Evolutionary conservation across 768 basidiomycete species (phyloP).

Genomic region (Boletus rex-veris): DNA sequence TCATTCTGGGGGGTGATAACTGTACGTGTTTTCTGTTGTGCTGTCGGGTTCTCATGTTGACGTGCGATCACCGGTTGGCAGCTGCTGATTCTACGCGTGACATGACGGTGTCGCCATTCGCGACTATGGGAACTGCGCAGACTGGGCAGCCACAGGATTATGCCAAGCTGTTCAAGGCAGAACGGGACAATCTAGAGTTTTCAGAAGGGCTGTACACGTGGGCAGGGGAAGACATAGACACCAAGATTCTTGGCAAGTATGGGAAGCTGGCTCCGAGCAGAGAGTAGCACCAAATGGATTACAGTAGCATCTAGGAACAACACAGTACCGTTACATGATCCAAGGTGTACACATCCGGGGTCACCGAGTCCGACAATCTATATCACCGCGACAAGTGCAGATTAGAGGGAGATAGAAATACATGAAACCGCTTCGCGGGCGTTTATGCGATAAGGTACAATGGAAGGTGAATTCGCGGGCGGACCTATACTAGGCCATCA

Average conservation of each 20-base stretch:
- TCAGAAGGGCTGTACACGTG: constrained; percentile 83
- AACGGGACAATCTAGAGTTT: constrained; percentile 90
- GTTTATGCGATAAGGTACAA: constrained; percentile 24
- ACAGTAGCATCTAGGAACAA: constrained; percentile 17
- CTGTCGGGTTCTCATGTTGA: constrained; percentile 14
- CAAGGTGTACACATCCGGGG: constrained; percentile 23
- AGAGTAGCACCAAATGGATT: constrained; percentile 21
- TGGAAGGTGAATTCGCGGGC: neutral
- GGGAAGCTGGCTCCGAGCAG: constrained; percentile 48
- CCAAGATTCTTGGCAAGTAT: constrained; percentile 72
- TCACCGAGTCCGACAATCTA: constrained; percentile 14
- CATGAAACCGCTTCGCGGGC: constrained; percentile 18
- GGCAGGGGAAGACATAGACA: constrained; percentile 79
- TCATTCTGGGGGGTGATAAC: constrained; percentile 88
- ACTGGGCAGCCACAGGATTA: constrained; percentile 75
- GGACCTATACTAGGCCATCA: constrained; percentile 80
- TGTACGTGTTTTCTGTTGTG: constrained; percentile 45
- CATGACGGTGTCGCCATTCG: constrained; percentile 70
- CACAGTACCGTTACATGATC: constrained; percentile 24
- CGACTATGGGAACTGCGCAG: constrained; percentile 42
- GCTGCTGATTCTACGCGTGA: constrained; percentile 79
- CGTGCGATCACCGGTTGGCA: constrained; percentile 28
- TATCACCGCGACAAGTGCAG: constrained; percentile 8
- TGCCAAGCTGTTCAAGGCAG: constrained; percentile 85
- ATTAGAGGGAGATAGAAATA: constrained; percentile 29